Conservation (phyloP, 176 grass and related monocot genomes). For the Raddia guianensis region DNA sequence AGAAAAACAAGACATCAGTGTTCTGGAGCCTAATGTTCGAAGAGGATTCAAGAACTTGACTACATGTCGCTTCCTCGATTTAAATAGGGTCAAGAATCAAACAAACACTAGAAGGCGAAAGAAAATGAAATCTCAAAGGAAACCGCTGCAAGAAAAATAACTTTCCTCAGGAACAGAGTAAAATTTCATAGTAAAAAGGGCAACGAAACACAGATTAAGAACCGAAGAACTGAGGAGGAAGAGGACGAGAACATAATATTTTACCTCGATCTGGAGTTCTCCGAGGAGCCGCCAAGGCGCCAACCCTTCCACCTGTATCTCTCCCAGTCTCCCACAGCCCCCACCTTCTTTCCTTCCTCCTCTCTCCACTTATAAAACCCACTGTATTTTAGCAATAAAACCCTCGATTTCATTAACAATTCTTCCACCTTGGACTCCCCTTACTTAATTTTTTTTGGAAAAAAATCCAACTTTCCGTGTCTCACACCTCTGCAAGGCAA, state of each 20-base stretch:
- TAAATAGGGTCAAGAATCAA: neutral
- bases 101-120: neutral
- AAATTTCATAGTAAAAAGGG: neutral
- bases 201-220: neutral
- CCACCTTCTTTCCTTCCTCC: no score
- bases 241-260: neutral
- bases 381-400: no score
- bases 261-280: constrained; percentile 23
- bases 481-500: no score
- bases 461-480: no score
- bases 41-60: neutral
- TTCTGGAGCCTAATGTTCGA: neutral
- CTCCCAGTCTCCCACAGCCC: neutral
- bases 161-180: neutral
- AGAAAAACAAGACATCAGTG: neutral
- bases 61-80: neutral
- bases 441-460: no score
- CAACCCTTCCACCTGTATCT: neutral
- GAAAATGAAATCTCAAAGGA: neutral
- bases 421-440: no score
- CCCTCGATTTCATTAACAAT: no score
- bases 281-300: neutral
- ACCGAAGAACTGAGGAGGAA: no score
- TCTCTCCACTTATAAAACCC: no score
- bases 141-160: neutral